Evolutionary conservation across 2,329 filamentous ascomycete genomes (phyloP), one percentile per base, ranked within the genome.

Genomic region (Shiraia sp.): DNA sequence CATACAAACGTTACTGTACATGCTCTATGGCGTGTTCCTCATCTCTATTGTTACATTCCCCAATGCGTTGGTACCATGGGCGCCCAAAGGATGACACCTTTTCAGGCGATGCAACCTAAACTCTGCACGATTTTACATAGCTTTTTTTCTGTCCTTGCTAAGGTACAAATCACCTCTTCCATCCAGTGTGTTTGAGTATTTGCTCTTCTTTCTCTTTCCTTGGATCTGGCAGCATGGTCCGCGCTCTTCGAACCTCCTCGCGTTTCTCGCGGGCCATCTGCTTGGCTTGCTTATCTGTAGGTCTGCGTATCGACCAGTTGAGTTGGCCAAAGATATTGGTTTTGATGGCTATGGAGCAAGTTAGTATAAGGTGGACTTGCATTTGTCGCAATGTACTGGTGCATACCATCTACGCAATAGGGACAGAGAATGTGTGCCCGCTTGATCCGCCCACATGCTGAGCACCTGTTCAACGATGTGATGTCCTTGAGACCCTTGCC

Each of bases 401-500:
- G 61, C 84, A 61, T 79, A 95, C 91, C 87, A 69, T 82, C 77
- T 48, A 95, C 85, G 71, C 93, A 99, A 63, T 88, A 84, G 14
- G 90, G 85, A 71, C 93, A 99, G 53, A 99, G 70, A 25, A 90
- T 76, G 75, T 99, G 93, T 63, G 90, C 86, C 66, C 90, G 85
- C 78, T 99, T 99, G 17, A 83, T 75, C 65, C 87, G 81, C 34
- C 93, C 95, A 61, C 93, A 99, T 10, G 85, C 88, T 0, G 92
- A 88, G 68, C 93, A 99, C 64, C 83, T 88, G 75, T 90, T 95
- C 57, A 99, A 74, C 39, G 82, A 81, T 51, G 87, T 93, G 43
- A 95, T 84, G 67, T 99, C 93, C 74, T 96, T 88, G 58, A 99
- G 72, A 31, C 85, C 92, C 75, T 99, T 99, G 63, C 93, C 93